Base-by-base conservation (phyloP, 2,329 filamentous ascomycete species). In the Cladorrhinum sp. region DNA sequence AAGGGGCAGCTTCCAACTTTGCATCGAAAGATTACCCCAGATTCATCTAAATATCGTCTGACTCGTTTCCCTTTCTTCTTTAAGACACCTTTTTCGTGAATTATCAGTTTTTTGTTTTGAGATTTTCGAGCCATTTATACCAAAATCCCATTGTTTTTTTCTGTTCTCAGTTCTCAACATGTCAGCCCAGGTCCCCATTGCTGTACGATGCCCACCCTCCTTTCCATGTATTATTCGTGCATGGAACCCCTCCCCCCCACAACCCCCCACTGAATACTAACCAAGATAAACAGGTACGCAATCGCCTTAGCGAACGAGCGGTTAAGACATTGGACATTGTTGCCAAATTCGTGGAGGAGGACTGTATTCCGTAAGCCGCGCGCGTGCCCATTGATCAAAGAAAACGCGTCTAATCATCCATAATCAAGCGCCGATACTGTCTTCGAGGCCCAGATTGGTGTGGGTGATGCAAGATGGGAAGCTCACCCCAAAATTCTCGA, bases 311-410 rank as follows among this genome's bases (percentile, higher is more conserved):
- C 78, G 92, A 96, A 62, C 82, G 85, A 70, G 93, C 93, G 56
- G 91, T 89, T 78, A 87, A 90, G 81, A 91, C 89, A 27, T 80
- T 97, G 67, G 93, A 97, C 72, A 73, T 92, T 66, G 91, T 99
- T 67, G 91, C 93, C 80, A 92, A 92, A 76, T 99, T 99, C 71
- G 95, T 99, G 68, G 91, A 98, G 73, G 93, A 96, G 77, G 93
- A 96, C 81, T 99, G 90, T 75, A 88, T 92, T 67, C 90, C 89
- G 85, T 87, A 74, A 77, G 84, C 6, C 20, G 6, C 20, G 7
- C 41, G 6, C 41, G n/a, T 22, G 41, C 69, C 25, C n/a, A 10
- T 51, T 24, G 27, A 22, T 27, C 24, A 45, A 22, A 22, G 41
- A 45, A 20, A 12, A 45, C 41, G 41, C 41, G 38, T 55, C 52